Evolutionary conservation across 176 grass and related monocot genomes (phyloP).

Genomic region (Secale cereale): DNA sequence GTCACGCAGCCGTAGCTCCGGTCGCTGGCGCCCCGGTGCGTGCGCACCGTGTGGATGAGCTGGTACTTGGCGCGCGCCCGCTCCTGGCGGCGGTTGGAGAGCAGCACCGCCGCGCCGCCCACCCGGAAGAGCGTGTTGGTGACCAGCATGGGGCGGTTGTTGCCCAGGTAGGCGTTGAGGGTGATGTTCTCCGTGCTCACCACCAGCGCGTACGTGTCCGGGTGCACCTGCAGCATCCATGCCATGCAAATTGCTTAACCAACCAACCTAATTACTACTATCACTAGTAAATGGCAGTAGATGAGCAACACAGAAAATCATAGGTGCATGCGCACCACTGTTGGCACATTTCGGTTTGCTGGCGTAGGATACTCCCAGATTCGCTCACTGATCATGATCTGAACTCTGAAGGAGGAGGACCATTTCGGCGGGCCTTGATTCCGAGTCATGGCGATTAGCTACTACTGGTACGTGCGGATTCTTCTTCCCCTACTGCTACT

Average conservation of each 20-base stretch:
- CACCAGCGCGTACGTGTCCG: conserved; percentile 52
- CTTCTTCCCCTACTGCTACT: background rate
- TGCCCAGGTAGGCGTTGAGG: conserved; percentile 49
- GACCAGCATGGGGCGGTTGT: conserved; percentile 49
- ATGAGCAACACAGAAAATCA: background rate
- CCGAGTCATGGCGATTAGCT: background rate
- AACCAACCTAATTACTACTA: background rate
- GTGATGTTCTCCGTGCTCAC: conserved; percentile 71
- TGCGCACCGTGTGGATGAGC: conserved; percentile 19
- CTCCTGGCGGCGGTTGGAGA: conserved; percentile 1
- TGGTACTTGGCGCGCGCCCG: conserved; percentile 1
- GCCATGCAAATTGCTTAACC: background rate
- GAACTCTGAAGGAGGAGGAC: background rate
- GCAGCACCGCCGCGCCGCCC: conserved; percentile 12
- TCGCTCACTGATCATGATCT: background rate
- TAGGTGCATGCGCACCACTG: background rate
- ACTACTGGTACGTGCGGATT: background rate
- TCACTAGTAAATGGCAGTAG: no score
- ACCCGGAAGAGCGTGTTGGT: conserved; percentile 18
- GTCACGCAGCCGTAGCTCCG: conserved; percentile 2
- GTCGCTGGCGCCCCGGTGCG: conserved; percentile 12
- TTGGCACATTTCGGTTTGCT: background rate
- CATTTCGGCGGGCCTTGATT: background rate
- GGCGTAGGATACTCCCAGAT: background rate
- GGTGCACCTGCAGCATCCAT: conserved; percentile 39